Evolutionary conservation across 2,329 filamentous ascomycete species (phyloP), one percentile per base, ranked within the genome.

Genomic region (Sphaerulina musiva): DNA sequence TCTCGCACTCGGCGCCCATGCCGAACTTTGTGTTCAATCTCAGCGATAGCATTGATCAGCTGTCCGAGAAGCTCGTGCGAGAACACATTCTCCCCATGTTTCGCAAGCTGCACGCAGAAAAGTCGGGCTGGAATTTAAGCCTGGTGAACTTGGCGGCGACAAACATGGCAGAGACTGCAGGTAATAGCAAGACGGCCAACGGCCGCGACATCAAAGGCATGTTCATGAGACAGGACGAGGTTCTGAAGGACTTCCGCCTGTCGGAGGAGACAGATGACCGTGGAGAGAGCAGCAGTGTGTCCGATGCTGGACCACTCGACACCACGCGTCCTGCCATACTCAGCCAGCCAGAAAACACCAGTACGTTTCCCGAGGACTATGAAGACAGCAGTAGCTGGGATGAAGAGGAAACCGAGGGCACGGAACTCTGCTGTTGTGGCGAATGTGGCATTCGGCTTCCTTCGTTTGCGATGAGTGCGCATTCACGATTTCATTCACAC

Each of bases 121-220:
- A 78, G 58, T 73, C 77, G 7, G 83, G 81, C 1, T 95, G 88
- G 86, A 87, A 92, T 61, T 71, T 96, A 14, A 87, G 86, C 59
- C 74, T 97, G 48, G 76, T 97, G 55, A 97, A 96, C 60, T 75
- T 97, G 20, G 91, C 89, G 44, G 90, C 88, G 6, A 86, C 87
- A 11, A 95, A 95, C 67, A 92, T 97, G 84, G 78, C 65, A 6
- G 73, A 76, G 57, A 69, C 71, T 3, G 75, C 72, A 23, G 72
- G 74, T 7, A 64, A 70, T 26, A 72, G 71, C 50, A 76, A 69
- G 60, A 72, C 69, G 20, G 73, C 73, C 0, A 69, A 65, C 10
- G 88, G 87, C 1, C 78, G 86, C 59, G 84, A 95, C 64, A 95
- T 96, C 61, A 79, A 80, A 1, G 80, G 76, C 64, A 95, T 96